phyloP scores from a whole-genome alignment of 1,139 yeast species.

The Meyerozyma athensensis region DNA sequence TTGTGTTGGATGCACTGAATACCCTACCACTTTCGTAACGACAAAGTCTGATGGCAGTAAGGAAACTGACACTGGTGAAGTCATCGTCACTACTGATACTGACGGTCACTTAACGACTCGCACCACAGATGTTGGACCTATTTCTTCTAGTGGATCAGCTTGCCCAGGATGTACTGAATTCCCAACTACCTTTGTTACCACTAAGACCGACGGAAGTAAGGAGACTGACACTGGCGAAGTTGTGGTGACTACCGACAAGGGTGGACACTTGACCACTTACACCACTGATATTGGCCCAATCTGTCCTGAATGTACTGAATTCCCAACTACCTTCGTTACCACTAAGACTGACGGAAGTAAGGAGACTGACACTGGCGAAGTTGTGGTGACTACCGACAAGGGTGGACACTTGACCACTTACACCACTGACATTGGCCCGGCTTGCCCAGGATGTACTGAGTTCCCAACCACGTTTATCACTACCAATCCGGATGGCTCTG shows the following conservation, averaged over 20 bases:
- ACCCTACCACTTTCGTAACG: constrained; percentile 7
- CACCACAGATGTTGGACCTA: neutral
- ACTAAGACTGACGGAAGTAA: neutral
- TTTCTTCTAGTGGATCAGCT: no score
- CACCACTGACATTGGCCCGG: neutral
- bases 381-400: constrained; percentile 1
- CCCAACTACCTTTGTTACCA: constrained; percentile 3
- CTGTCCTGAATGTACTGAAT: neutral
- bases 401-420: neutral
- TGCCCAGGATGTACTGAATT: constrained; percentile 4
- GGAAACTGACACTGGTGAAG: constrained; percentile 7
- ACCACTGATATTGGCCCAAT: constrained; percentile 1
- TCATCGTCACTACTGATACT: constrained; percentile 6
- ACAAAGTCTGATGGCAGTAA: constrained; percentile 8
- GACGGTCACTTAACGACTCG: neutral
- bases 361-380: neutral
- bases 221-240: constrained; percentile 8
- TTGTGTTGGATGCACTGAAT: constrained; percentile 3
- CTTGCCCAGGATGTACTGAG: neutral
- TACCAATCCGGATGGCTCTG: constrained; percentile 4
- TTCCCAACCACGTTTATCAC: constrained; percentile 2
- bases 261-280: neutral
- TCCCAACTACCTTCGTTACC: neutral
- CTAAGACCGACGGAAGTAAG: constrained; percentile 4
- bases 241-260: constrained; percentile 6